Conservation (phyloP, 805 yeast species). For the Kazachstania kunashirensis region DNA sequence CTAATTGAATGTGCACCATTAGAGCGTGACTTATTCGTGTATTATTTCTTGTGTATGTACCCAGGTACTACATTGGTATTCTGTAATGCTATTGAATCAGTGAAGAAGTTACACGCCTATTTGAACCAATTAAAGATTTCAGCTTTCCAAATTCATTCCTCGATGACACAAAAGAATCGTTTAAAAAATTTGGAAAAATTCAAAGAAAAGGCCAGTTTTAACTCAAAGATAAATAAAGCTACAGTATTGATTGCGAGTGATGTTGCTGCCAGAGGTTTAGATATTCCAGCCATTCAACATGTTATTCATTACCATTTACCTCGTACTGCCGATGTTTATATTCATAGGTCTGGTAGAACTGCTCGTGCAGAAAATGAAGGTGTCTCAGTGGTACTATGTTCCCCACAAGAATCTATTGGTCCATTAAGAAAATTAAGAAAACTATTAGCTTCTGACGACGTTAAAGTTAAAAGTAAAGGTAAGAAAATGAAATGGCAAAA, state of each 20-base stretch:
- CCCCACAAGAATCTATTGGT: constrained; percentile 89
- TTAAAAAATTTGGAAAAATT: constrained; percentile 67
- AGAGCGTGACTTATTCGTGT: constrained; percentile 82
- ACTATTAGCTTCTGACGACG: constrained; percentile 33
- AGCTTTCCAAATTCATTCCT: constrained; percentile 74
- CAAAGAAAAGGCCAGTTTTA: constrained; percentile 30
- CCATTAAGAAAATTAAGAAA: constrained; percentile 69
- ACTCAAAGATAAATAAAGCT: constrained; percentile 36
- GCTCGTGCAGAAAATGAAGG: constrained; percentile 92
- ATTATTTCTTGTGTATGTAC: constrained; percentile 76
- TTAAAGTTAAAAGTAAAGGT: constrained; percentile 4
- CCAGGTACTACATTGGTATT: constrained; percentile 87
- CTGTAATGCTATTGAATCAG: constrained; percentile 92
- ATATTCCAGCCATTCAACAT: constrained; percentile 82
- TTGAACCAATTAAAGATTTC: constrained; percentile 61
- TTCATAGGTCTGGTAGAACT: constrained; percentile 97
- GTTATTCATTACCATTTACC: constrained; percentile 95
- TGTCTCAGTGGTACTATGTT: constrained; percentile 86
- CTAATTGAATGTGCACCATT: constrained; percentile 82
- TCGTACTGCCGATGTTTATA: constrained; percentile 84
- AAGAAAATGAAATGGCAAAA: constrained; percentile 36
- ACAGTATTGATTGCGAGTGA: constrained; percentile 85
- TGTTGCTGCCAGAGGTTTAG: constrained; percentile 97
- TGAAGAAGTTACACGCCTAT: constrained; percentile 71
- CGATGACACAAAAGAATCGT: constrained; percentile 92